These are phyloP conservation scores for Laburnicola sp. DNA, from an alignment of 2,329 filamentous ascomycete species.

Conservation along the genomic window DNA sequence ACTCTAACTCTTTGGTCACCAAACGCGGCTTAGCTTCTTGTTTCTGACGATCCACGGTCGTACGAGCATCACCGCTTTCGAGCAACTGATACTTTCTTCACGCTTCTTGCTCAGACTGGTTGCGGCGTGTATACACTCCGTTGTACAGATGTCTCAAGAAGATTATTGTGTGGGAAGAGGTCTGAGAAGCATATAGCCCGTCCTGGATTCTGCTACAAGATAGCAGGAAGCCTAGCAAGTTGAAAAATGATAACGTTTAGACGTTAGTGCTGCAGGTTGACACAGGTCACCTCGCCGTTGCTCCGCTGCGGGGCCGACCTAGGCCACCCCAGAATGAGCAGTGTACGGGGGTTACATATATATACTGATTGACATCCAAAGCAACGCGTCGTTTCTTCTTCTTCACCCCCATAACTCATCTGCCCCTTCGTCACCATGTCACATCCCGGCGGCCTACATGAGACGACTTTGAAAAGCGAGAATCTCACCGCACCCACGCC, in stretches of 20 bases:
- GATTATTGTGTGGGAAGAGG: too few relatives aligned
- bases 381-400: background rate
- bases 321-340: slow-evolving; percentile 5
- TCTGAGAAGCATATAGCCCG: too few relatives aligned
- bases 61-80: background rate
- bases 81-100: background rate
- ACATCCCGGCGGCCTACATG: slow-evolving; percentile 13
- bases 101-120: too few relatives aligned
- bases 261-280: background rate
- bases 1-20: slow-evolving; percentile 7
- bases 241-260: background rate
- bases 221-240: too few relatives aligned
- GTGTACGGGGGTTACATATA: background rate
- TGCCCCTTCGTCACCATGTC: slow-evolving; percentile 15
- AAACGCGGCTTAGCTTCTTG: background rate
- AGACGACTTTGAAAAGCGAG: slow-evolving; percentile 18
- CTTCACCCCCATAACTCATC: background rate
- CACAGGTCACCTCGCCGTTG: background rate
- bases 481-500: slow-evolving; percentile 20
- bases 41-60: background rate
- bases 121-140: too few relatives aligned
- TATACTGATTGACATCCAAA: background rate
- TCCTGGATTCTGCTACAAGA: too few relatives aligned
- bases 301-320: slow-evolving; percentile 6
- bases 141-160: too few relatives aligned